Conservation (phyloP, 202 grass and related monocot species). For the Schoenoplectus triqueter region DNA sequence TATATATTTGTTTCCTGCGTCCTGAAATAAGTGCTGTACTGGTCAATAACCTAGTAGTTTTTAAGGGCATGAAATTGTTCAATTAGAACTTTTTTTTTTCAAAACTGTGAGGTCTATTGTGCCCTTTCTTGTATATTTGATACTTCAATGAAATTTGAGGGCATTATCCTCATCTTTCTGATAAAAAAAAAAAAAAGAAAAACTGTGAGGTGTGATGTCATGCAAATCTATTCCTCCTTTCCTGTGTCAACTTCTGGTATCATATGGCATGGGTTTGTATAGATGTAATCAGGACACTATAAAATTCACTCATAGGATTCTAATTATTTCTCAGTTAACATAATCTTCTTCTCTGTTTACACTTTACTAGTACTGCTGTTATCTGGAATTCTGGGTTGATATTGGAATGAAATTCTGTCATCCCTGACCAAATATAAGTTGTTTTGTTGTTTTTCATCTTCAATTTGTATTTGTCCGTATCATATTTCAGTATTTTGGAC, state of each 20-base stretch:
- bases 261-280: neutral
- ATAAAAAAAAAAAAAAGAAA: neutral
- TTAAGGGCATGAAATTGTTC: neutral
- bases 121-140: no score
- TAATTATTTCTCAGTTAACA: constrained; percentile 11
- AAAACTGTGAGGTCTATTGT: no score
- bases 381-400: neutral
- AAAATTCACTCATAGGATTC: constrained; percentile 15
- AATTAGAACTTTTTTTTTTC: neutral
- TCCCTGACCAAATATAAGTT: neutral
- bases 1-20: neutral
- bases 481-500: neutral
- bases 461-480: constrained; percentile 3
- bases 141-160: no score
- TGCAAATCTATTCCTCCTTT: neutral
- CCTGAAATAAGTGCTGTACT: neutral
- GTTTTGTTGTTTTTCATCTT: neutral
- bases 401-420: neutral
- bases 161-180: no score
- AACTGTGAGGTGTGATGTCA: neutral
- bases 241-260: constrained; percentile 6
- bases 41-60: neutral
- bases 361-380: neutral
- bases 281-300: neutral
- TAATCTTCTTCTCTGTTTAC: constrained; percentile 1